Evolutionary conservation across 2,329 filamentous ascomycete species (phyloP), one percentile per base, ranked within the genome.

Genomic region (Aspergillus pseudonomiae): DNA sequence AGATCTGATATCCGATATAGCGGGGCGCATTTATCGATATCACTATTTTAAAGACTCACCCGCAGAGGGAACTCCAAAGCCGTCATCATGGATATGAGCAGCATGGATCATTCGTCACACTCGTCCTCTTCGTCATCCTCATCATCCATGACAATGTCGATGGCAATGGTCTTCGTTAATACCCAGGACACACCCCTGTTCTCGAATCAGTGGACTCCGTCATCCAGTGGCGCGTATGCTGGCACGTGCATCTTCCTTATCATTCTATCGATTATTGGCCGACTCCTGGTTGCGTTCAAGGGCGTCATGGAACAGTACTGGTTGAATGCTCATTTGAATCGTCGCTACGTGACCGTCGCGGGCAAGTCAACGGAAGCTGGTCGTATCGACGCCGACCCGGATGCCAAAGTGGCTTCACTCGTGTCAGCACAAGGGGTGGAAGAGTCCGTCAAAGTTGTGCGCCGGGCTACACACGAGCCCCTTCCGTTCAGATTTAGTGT

Each of bases 241-340:
- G 94, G 88, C 61, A 96, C 93, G 32, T 96, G 94, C 82, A 91
- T 97, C 77, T 97, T 97, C 80, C 85, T 97, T 63, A 89, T 97
- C 75, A 70, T 91, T 52, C 88, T 98, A 58, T 89, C 89, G 64
- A 82, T 89, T 65, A 73, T 90, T 62, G 88, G 90, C 73, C 91
- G 94, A 59, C 80, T 83, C 24, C 82, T 97, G 19, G 81, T 94
- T 57, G 93, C 93, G 3, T 82, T 86, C 71, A 93, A 92, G 75
- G 75, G 81, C 28, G 72, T 81, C 19, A 78, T 87, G 80, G 80
- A 88, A 81, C 78, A 85, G 74, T 82, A 68, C 80, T 96, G 92
- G 89, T 79, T 90, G 54, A 88, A 91, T 75, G 80, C 80, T 34
- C 92, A 94, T 71, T 82, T 92, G 72, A 85, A 89, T 61, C 88